A percentile compares a stretch with the other conserved stretches of the same genome.
phyloP scores from a whole-genome alignment of 768 basidiomycete species.

The Collybiopsis luxurians region DNA sequence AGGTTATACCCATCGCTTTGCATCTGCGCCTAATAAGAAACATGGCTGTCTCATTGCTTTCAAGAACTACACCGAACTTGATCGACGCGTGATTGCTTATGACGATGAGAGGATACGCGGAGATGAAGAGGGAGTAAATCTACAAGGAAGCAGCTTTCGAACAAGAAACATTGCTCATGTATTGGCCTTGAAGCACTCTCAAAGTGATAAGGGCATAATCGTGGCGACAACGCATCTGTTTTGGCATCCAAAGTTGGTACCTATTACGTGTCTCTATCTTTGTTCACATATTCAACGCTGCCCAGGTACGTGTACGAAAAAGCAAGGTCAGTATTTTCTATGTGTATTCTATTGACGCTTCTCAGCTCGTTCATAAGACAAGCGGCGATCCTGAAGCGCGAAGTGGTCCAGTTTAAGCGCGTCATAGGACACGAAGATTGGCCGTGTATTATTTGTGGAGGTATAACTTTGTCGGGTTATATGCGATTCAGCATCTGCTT shows the following conservation, averaged over 20 bases:
- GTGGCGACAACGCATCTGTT: slow-evolving; percentile 92
- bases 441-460: slow-evolving; percentile 85
- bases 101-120: slow-evolving; percentile 59
- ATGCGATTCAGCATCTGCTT: background rate
- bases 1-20: slow-evolving; percentile 64
- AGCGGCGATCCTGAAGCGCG: slow-evolving; percentile 67
- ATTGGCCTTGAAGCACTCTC: slow-evolving; percentile 55
- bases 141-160: slow-evolving; percentile 57
- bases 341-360: background rate
- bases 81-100: slow-evolving; percentile 55
- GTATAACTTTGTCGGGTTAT: slow-evolving; percentile 31
- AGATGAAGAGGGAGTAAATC: slow-evolving; percentile 29
- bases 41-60: slow-evolving; percentile 88
- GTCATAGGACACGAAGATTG: slow-evolving; percentile 46
- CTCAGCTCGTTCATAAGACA: slow-evolving; percentile 48
- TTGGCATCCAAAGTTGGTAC: slow-evolving; percentile 80
- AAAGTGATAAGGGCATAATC: slow-evolving; percentile 52
- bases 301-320: slow-evolving; percentile 80
- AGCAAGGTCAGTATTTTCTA: slow-evolving; percentile 44
- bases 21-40: slow-evolving; percentile 69
- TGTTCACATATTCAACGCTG: background rate
- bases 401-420: slow-evolving; percentile 54
- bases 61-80: slow-evolving; percentile 51
- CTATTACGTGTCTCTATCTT: slow-evolving; percentile 20
- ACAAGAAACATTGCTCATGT: slow-evolving; percentile 84